Base-by-base conservation (phyloP, 768 basidiomycete species). In the Podaxis carcinomalis region DNA sequence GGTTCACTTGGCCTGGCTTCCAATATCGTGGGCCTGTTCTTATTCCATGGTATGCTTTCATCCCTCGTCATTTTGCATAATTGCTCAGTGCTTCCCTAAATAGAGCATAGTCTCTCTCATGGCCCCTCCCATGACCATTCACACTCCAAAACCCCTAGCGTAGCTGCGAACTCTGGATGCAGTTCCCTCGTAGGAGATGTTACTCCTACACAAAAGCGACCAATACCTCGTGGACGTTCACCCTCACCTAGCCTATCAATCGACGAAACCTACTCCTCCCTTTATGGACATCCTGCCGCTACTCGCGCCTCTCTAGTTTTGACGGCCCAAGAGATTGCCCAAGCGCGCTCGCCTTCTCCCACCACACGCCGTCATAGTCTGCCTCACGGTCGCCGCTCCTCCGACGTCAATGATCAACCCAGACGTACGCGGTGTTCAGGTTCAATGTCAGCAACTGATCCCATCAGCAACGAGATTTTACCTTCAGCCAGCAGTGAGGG, bases 1-100 rank as follows among this genome's bases (percentile, higher is more conserved):
- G 97, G 97, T 5, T 84, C 84, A 25, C 79, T 94, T 11, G 97
- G 97, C 37, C 77, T 99, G 11, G 84, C 89, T 0, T 97, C 94
- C 25, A 99, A 99, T 68, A 80, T 98, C 27, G 82, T 98, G 50
- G 97, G 97, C 7, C 74, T 99, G 37, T 91, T 96, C 78, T 77
- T 99, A 52, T 98, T 98, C 81, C 95, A 95, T 68, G 97, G 95
- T 92, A 65, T 64, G 85, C 66, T 36, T 55, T 55, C 32, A 53
- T 63, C 21, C 51, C 52, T 32, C 53, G 58, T 51, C 4, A 62
- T 65, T n/a, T 63, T 23, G n/a, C 14, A 28, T 28, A 19, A 21
- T 23, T 13, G 9, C 39, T 51, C 36, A 51, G 10, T 19, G 47
- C 11, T 37, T 19, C 32, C 50, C 46, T 52, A 51, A 32, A 52